Evolutionary conservation across 2,329 filamentous ascomycete genomes (phyloP).

Genomic region (Neonectria magnoliae): DNA sequence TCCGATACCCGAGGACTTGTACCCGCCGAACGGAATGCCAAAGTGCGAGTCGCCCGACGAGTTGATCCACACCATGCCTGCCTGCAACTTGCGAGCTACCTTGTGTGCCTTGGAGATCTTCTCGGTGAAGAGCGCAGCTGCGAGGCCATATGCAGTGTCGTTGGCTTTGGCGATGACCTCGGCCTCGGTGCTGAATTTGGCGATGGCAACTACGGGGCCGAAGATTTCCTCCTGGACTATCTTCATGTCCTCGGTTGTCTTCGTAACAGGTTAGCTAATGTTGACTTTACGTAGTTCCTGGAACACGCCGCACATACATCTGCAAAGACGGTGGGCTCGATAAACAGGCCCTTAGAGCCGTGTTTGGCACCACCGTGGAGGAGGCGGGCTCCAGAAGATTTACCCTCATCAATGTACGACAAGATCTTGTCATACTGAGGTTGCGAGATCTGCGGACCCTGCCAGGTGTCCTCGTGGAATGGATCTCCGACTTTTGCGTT

Average conservation of each 20-base stretch:
- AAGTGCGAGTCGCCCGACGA: constrained; percentile 27
- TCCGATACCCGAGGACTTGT: constrained; percentile 13
- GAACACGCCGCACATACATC: constrained; percentile 24
- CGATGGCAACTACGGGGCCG: constrained; percentile 32
- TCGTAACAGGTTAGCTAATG: neutral
- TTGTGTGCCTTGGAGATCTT: constrained; percentile 53
- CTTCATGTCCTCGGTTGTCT: constrained; percentile 28
- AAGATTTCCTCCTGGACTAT: constrained; percentile 37
- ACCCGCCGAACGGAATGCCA: constrained; percentile 35
- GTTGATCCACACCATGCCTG: constrained; percentile 53
- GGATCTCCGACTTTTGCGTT: constrained; percentile 69
- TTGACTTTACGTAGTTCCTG: neutral
- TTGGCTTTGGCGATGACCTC: constrained; percentile 35
- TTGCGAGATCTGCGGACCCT: constrained; percentile 72
- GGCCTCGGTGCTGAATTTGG: constrained; percentile 26
- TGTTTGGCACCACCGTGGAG: constrained; percentile 45
- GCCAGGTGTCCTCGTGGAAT: constrained; percentile 69
- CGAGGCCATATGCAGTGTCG: constrained; percentile 61
- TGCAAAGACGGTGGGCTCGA: constrained; percentile 35
- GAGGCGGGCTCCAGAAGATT: constrained; percentile 68
- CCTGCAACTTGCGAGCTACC: constrained; percentile 59
- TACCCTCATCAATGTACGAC: constrained; percentile 71
- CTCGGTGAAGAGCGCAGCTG: constrained; percentile 62
- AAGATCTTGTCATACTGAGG: constrained; percentile 71
- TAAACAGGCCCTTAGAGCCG: constrained; percentile 32